Conservation (phyloP, 208 protist genomes). For the Leishmania amazonensis region DNA sequence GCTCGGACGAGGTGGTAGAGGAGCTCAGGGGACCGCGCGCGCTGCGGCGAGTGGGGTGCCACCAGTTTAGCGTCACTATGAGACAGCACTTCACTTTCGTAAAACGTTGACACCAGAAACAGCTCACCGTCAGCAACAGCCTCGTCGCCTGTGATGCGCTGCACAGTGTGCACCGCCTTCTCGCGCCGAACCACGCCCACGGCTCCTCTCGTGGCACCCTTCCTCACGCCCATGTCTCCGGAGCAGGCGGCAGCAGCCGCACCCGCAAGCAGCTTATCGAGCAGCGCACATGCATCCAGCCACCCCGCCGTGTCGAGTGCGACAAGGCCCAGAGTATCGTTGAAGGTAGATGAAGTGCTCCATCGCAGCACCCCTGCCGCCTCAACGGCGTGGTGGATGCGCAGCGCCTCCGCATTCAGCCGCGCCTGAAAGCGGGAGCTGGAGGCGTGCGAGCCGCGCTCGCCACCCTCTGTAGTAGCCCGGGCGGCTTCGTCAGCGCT, state of each 20-base stretch:
- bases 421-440: constrained; percentile 9
- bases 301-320: constrained; percentile 30
- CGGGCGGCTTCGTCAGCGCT: not conserved
- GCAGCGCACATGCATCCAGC: constrained; percentile 50
- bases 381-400: constrained; percentile 18
- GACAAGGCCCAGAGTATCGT: constrained; percentile 63
- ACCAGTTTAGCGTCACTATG: not conserved
- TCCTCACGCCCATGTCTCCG: not conserved
- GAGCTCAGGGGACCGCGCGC: not conserved
- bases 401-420: constrained; percentile 24
- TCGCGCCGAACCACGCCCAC: not conserved
- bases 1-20: constrained; percentile 25
- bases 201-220: not conserved
- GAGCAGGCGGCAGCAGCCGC: not conserved
- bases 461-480: not conserved
- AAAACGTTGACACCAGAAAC: not conserved
- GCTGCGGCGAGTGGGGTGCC: not conserved
- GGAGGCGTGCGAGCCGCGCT: not conserved
- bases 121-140: not conserved
- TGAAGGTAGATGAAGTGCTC: constrained; percentile 57
- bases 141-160: not conserved
- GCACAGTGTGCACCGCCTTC: not conserved
- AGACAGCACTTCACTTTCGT: not conserved
- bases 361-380: constrained; percentile 18
- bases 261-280: constrained; percentile 35